Conservation (phyloP, 768 basidiomycete species). For the Dacryopinax primogenitus region DNA sequence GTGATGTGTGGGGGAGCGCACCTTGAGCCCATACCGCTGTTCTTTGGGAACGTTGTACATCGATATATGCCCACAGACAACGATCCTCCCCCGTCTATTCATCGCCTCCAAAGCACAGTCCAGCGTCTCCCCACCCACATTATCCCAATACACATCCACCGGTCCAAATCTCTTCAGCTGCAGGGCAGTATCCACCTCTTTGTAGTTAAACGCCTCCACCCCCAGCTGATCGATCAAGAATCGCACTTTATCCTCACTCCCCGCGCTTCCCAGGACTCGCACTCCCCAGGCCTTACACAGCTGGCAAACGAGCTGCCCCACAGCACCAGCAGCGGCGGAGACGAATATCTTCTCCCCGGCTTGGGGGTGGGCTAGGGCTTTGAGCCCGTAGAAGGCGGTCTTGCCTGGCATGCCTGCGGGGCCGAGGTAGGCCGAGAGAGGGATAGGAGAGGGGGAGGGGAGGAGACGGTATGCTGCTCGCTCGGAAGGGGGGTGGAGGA, state of each 20-base stretch:
- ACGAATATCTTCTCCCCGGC: constrained; percentile 44
- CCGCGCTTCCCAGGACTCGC: constrained; percentile 59
- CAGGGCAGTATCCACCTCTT: constrained; percentile 41
- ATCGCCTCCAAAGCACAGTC: constrained; percentile 43
- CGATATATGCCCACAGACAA: constrained; percentile 30
- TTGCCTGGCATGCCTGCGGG: constrained; percentile 35
- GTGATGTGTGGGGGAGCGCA: too few relatives aligned
- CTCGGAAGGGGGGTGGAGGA: background rate
- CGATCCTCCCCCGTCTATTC: constrained; percentile 36
- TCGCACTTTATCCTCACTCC: constrained; percentile 59
- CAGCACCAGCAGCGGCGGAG: constrained; percentile 37
- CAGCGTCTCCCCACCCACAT: constrained; percentile 47
- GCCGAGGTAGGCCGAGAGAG: constrained; percentile 40
- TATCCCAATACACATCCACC: constrained; percentile 46
- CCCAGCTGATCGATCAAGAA: constrained; percentile 45
- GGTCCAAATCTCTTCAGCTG: constrained; percentile 46
- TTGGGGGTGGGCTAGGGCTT: constrained; percentile 67
- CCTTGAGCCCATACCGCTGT: constrained; percentile 18
- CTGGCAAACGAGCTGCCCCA: constrained; percentile 44
- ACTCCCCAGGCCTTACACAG: constrained; percentile 33
- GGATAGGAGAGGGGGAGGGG: constrained; percentile 34
- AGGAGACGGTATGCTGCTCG: constrained; percentile 23
- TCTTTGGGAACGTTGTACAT: constrained; percentile 22
- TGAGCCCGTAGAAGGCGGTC: constrained; percentile 39
- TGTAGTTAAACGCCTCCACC: constrained; percentile 63